Evolutionary conservation across 345 rosid genomes (phyloP), one percentile per base, ranked within the genome.

Genomic region (Eucalyptus brandiana): DNA sequence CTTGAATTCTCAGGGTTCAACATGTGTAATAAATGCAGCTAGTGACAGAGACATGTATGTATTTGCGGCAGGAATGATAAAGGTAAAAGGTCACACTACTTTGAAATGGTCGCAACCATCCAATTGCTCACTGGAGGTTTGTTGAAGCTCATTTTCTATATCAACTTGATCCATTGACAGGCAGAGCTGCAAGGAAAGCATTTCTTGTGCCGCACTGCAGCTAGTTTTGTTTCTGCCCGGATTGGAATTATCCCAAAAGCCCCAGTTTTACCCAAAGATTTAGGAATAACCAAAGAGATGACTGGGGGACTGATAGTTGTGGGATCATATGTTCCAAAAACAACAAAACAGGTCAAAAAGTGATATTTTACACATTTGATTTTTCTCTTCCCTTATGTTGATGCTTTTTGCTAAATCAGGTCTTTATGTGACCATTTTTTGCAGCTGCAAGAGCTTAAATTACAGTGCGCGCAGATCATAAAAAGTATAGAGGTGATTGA

Each of bases 321-420:
- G 80, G 99, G 99, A 54, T 97, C 99, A 81, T 97, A 96, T 94
- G 99, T 97, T 89, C 98, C 99, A 3, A 97, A 97, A 92, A 97
- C 99, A 89, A 97, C 99, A 87, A 94, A 95, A 90, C 99, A 97
- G 99, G 99, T 97, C 28, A 83, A 58, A 60, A 83, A 80, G 67
- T 89, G 86, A 53, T 53, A 62, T 89, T 58, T 91, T 53, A 23
- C 88, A 76, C 89, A 87, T 91, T 42, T 89, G 81, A 37, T 86
- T 86, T 54, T 89, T 50, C 48, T 86, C 62, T 87, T 44, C n/a
- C 86, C 56, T 28, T 26, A 21, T 26, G 45, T 40, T 53, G 89
- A 45, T 60, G 37, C 45, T 40, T 42, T 81, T 81, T 47, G 14
- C 30, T 28, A 5, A 44, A n/a, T 80, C 14, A 23, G 28, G 34